Evolutionary conservation across 805 yeast genomes (phyloP), one percentile per base, ranked within the genome.

Genomic region (Kodamaea hsintzibuensis): DNA sequence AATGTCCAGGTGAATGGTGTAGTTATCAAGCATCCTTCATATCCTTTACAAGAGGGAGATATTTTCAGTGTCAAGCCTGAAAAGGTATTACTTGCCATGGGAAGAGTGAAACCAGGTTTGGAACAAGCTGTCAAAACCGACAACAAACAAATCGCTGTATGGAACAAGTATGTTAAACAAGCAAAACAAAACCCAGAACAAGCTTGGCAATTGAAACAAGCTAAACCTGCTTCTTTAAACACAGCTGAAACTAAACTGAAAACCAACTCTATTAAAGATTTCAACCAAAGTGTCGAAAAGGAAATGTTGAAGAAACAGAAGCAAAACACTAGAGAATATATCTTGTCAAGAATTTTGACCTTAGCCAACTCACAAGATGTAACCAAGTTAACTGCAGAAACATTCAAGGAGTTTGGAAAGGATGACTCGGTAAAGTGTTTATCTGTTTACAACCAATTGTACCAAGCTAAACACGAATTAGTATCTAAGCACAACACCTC

Each of bases 1-100:
- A 77, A 86, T 59, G 98, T 93, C 10, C 76, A 78, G 58, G 98
- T 93, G 40, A 95, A 93, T 66, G 98, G 97, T 8, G 81, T 86
- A 37, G 78, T 76, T 13, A 86, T 92, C 56, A 82, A 80, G 62
- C 89, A 88, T 62, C 96, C 98, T 3, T 83, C 91, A 6, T 93
- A 79, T 68, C 82, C 86, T 10, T 77, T 93, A 63, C 75, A 81
- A 57, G 84, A 93, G 12, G 98, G 98, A 44, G 99, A 93, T 70
- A 75, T 92, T 44, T 91, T 92, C 71, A 78, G 84, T 56, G 96
- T 92, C 40, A 82, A 80, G 49, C 98, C 98, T 9, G 92, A 86
- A 57, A 85, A 86, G 62, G 98, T 91, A 8, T 75, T 93, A 53
- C 79, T 78, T 55, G 97, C 97, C 1, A 72, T 92, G 70, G 98